Evolutionary conservation across 495 filamentous ascomycete genomes (phyloP), one percentile per base, ranked within the genome.

Genomic region (Chlorociboria aeruginascens): DNA sequence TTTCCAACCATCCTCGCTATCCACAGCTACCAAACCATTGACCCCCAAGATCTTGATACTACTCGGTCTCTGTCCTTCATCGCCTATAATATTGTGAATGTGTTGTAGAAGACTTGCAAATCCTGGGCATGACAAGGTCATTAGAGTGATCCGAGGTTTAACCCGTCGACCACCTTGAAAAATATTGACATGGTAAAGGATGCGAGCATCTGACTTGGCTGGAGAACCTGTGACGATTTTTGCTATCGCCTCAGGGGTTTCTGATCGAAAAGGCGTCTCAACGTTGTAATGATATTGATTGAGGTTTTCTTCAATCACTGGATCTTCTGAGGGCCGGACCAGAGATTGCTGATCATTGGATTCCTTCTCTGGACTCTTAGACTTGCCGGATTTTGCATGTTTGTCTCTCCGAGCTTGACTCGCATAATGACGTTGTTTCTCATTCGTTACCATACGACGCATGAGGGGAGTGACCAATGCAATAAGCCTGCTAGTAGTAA

Each of bases 371-470:
- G 33, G 13, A 16, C 32, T 45, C 32, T 25, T 28, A 42, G 12
- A n/a, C 13, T 35, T 41, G 41, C 13, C 3, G 46, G 32, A 36
- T 8, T 34, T 13, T 35, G 37, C 3, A 32, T 32, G 12, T 40
- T 37, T 35, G 3, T 49, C 36, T 52, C 72, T 77, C 14, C 77
- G 63, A 6, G 73, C 75, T 55, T 77, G 72, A 13, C 77, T 65
- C 0, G 78, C 78, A 61, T 82, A 82, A 52, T 70, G 69, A 25
- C 78, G 61, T 56, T 82, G 78, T 12, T 76, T 62, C 53, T 81
- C 78, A 52, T 82, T 82, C 16, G 77, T 81, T 2, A 81, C 75
- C 76, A 81, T 80, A 31, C 77, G 62, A 13, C 78, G 56, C 32
- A 82, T 56, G 40, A 82, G 52, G 20, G 77, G 78, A 32, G 75